A percentile compares a stretch with the other conserved stretches of the same genome.
phyloP scores from a whole-genome alignment of 345 rosid species.

The Aethionema arabicum region DNA sequence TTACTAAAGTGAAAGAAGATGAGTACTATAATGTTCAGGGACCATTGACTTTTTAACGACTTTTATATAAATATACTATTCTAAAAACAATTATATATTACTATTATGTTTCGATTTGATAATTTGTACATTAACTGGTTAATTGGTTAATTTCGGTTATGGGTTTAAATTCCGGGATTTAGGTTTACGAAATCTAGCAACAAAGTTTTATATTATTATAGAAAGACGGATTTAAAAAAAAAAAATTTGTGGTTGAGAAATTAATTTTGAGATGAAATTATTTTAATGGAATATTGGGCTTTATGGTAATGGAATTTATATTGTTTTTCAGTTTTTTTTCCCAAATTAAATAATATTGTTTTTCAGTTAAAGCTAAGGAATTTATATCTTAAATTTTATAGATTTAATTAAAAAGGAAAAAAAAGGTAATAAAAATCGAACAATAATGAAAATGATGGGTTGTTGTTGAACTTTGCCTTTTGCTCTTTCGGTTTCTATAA shows the following conservation, averaged over 20 bases:
- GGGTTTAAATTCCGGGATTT: too few relatives aligned
- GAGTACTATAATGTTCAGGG: background rate
- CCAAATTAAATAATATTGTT: too few relatives aligned
- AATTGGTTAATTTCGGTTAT: too few relatives aligned
- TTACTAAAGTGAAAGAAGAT: background rate
- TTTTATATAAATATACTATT: background rate
- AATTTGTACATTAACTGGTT: too few relatives aligned
- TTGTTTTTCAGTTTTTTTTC: background rate
- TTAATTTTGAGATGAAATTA: too few relatives aligned
- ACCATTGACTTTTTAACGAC: constrained; percentile 1
- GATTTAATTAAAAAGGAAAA: background rate
- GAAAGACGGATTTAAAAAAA: too few relatives aligned
- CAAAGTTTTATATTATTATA: too few relatives aligned
- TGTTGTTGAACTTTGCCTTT: constrained; percentile 23
- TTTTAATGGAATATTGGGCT: constrained; percentile 12
- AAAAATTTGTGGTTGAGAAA: too few relatives aligned
- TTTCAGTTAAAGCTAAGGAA: constrained; percentile 5
- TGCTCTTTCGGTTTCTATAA: background rate
- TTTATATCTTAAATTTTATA: background rate
- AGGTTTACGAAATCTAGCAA: too few relatives aligned
- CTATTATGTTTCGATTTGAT: too few relatives aligned
- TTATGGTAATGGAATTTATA: background rate
- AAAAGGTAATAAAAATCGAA: constrained; percentile 17
- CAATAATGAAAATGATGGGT: constrained; percentile 28
- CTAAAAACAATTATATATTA: background rate